phyloP scores from a whole-genome alignment of 2,329 filamentous ascomycete species.

The Fusarium bactridioides region DNA sequence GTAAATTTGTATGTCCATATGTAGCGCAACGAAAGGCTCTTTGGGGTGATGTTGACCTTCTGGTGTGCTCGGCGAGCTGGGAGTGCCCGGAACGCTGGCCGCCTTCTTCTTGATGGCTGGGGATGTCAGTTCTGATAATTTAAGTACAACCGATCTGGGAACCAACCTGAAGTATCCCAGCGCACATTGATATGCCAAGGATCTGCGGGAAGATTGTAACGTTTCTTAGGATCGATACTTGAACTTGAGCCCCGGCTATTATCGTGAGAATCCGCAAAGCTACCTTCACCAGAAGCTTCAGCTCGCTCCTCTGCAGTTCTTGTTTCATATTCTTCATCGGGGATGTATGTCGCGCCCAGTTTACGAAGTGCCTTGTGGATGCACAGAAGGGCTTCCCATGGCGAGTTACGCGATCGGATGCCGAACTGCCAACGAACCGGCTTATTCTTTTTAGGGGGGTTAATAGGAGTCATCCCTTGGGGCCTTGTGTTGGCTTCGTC shows the following conservation, averaged over 20 bases:
- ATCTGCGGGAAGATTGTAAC: constrained; percentile 89
- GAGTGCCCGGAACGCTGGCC: constrained; percentile 29
- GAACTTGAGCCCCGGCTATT: constrained; percentile 49
- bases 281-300: constrained; percentile 48
- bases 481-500: constrained; percentile 69
- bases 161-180: constrained; percentile 83
- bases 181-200: constrained; percentile 94
- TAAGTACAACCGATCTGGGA: constrained; percentile 19
- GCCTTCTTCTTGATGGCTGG: constrained; percentile 40
- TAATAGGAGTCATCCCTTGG: constrained; percentile 68
- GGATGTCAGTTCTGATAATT: constrained; percentile 34
- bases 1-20: constrained; percentile 96
- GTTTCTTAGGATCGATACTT: constrained; percentile 61
- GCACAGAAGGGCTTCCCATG: constrained; percentile 91
- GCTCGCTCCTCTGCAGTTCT: constrained; percentile 54
- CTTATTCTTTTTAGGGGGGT: constrained; percentile 74
- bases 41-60: constrained; percentile 54
- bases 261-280: constrained; percentile 52
- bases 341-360: constrained; percentile 88
- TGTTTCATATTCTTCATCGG: constrained; percentile 66
- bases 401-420: constrained; percentile 91
- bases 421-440: constrained; percentile 97
- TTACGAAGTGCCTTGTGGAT: constrained; percentile 92
- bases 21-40: constrained; percentile 83
- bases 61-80: constrained; percentile 36